A percentile compares a stretch with the other conserved stretches of the same genome.
Evolutionary conservation across 164 flowering plant genomes (phyloP).

Genomic region (Santalum album): DNA sequence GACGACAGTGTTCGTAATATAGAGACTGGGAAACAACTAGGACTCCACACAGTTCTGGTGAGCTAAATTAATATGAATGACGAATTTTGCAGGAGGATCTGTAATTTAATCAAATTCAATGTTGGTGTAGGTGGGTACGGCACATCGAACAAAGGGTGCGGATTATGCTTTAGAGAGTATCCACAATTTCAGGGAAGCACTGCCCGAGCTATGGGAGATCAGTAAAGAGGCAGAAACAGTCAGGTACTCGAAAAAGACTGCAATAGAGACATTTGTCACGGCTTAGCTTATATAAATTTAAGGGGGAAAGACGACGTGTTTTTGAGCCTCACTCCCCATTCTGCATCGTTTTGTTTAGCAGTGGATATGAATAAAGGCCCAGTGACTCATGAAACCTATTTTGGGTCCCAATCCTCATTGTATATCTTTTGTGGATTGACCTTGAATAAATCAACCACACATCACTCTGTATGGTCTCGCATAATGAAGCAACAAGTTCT

Average conservation of each 20-base stretch:
- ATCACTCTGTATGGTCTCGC: no score
- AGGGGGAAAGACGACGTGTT: neutral
- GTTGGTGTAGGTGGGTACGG: conserved; percentile 62
- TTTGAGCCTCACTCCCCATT: neutral
- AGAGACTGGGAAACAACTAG: conserved; percentile 55
- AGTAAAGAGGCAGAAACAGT: conserved; percentile 35
- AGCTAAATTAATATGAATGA: conserved; percentile 8
- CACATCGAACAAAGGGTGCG: conserved; percentile 53
- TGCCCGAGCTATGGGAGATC: conserved; percentile 85
- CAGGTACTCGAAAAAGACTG: conserved; percentile 35
- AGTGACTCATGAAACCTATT: no score
- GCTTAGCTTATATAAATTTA: conserved; percentile 39
- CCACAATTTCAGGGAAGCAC: conserved; percentile 82
- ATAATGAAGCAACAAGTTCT: no score
- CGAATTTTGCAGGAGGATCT: neutral
- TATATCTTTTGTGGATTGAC: no score
- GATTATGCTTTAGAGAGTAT: conserved; percentile 89
- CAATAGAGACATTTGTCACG: conserved; percentile 57
- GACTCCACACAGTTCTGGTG: conserved; percentile 86
- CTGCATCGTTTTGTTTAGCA: no score
- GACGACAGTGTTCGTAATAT: conserved; percentile 87
- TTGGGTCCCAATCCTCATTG: no score
- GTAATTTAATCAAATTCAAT: neutral
- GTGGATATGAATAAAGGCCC: no score
- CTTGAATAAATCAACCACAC: no score